Evolutionary conservation across 257 asterid genomes (phyloP).

Genomic region (Forsythia suspensa): DNA sequence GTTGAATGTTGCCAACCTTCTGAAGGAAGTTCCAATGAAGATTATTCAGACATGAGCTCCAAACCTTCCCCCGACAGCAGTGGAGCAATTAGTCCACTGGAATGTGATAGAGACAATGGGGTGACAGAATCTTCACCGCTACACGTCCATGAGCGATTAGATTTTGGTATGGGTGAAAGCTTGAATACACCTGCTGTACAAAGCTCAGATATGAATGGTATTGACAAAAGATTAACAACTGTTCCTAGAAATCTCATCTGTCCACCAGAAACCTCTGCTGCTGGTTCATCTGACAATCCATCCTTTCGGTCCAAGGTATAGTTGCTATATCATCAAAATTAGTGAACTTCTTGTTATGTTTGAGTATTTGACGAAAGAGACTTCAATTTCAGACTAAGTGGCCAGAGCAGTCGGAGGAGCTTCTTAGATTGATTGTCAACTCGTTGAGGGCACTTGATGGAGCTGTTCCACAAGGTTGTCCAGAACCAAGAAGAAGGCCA

Average conservation of each 20-base stretch:
- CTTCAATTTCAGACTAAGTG: constrained; percentile 75
- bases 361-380: constrained; percentile 27
- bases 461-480: constrained; percentile 95
- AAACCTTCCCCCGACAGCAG: constrained; percentile 65
- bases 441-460: constrained; percentile 97
- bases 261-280: constrained; percentile 85
- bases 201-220: constrained; percentile 61
- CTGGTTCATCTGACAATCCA: constrained; percentile 64
- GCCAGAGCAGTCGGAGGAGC: constrained; percentile 99
- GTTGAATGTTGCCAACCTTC: constrained; percentile 99
- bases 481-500: constrained; percentile 97
- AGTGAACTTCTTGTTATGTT: constrained; percentile 17
- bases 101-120: constrained; percentile 68
- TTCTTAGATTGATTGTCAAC: constrained; percentile 95
- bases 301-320: constrained; percentile 76
- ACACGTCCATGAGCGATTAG: constrained; percentile 63
- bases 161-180: constrained; percentile 47
- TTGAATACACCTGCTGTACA: constrained; percentile 65
- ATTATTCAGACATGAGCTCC: constrained; percentile 60
- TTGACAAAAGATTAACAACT: constrained; percentile 31
- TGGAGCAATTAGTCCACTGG: constrained; percentile 64
- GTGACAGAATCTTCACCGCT: constrained; percentile 51
- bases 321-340: constrained; percentile 22
- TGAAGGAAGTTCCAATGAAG: constrained; percentile 61
- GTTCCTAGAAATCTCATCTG: constrained; percentile 53